Evolutionary conservation across 768 basidiomycete species (phyloP).

Genomic region (Xerocomellus dryophilus): DNA sequence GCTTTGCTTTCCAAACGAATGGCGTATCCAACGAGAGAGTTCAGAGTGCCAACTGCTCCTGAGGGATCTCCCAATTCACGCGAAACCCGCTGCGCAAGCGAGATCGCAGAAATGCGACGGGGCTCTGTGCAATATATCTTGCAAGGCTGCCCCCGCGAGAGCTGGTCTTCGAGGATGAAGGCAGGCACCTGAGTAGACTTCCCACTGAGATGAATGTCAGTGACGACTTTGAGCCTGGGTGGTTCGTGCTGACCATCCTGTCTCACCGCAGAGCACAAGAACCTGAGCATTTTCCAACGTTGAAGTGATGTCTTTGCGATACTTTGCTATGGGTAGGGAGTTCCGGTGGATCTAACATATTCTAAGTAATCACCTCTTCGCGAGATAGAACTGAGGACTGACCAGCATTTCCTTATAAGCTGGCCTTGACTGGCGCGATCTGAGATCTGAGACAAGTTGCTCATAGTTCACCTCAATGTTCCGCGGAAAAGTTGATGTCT

Average conservation of each 20-base stretch:
- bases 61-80: conserved; percentile 85
- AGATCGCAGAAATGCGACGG: conserved; percentile 92
- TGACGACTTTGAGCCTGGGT: conserved; percentile 25
- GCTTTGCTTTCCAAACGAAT: conserved; percentile 90
- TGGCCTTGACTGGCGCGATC: conserved; percentile 54
- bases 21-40: conserved; percentile 89
- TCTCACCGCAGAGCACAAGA: conserved; percentile 83
- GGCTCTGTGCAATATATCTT: conserved; percentile 96
- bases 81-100: conserved; percentile 90
- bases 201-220: conserved; percentile 50
- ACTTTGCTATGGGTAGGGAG: conserved; percentile 79
- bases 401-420: conserved; percentile 91
- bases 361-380: background rate
- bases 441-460: conserved; percentile 57
- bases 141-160: conserved; percentile 76
- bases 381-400: conserved; percentile 27
- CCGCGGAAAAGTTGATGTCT: conserved; percentile 1
- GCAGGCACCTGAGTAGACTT: conserved; percentile 96
- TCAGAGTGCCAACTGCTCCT: conserved; percentile 69
- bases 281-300: conserved; percentile 74
- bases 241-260: conserved; percentile 60
- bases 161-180: conserved; percentile 88
- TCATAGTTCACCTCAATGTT: conserved; percentile 35
- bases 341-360: conserved; percentile 63
- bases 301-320: conserved; percentile 68